phyloP scores from a whole-genome alignment of 768 basidiomycete genomes.

The Amanita brunnescens region DNA sequence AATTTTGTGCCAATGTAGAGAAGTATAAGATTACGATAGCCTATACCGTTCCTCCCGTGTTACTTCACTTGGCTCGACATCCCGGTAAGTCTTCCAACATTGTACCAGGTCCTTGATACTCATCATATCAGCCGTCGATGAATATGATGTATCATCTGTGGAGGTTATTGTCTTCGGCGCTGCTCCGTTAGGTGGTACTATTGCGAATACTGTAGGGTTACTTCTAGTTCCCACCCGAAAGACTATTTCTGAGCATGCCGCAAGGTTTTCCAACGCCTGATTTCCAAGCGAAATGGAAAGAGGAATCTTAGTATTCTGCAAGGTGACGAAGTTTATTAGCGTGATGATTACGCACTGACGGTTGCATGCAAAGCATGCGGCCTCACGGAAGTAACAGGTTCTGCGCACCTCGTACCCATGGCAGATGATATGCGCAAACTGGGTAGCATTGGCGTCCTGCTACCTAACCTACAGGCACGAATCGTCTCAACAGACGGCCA shows the following conservation, averaged over 20 bases:
- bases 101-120: background rate
- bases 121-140: conserved; percentile 43
- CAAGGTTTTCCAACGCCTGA: conserved; percentile 31
- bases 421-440: conserved; percentile 37
- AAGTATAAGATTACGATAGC: conserved; percentile 51
- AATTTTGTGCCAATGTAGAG: conserved; percentile 58
- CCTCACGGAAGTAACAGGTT: conserved; percentile 77
- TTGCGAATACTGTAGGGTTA: conserved; percentile 39
- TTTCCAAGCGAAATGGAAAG: conserved; percentile 30
- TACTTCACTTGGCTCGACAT: conserved; percentile 65
- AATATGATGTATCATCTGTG: conserved; percentile 60
- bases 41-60: conserved; percentile 75
- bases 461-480: conserved; percentile 71
- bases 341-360: background rate
- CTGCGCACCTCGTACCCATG: conserved; percentile 45
- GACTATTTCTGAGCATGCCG: too few relatives aligned
- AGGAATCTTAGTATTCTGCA: conserved; percentile 36
- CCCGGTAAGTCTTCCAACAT: conserved; percentile 32
- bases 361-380: conserved; percentile 48
- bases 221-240: conserved; percentile 8
- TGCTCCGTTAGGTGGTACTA: conserved; percentile 64
- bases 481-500: conserved; percentile 58
- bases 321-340: conserved; percentile 27
- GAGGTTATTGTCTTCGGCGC: conserved; percentile 61
- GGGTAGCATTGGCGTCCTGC: conserved; percentile 59